Evolutionary conservation across 495 filamentous ascomycete genomes (phyloP), one percentile per base, ranked within the genome.

Genomic region (Penicillium diatomitis): DNA sequence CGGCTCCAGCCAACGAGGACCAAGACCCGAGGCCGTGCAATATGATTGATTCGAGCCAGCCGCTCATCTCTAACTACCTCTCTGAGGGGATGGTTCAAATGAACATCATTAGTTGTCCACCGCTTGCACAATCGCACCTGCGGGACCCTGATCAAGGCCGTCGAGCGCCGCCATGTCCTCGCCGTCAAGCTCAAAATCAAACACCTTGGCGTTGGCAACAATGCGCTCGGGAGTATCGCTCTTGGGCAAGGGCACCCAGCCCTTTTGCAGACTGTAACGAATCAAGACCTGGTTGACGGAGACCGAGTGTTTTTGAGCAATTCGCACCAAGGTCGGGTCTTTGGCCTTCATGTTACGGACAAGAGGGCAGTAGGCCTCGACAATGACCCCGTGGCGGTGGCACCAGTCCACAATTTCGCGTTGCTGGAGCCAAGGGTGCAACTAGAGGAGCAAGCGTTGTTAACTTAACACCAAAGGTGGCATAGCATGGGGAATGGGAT

Each of bases 211-310:
- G 62, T 88, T 89, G 39, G 77, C 71, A 10, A 73, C 61, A 34
- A 90, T 81, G 27, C 85, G 71, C 20, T 80, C 77, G 12, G 73
- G 68, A 49, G 71, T 80, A 35, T 77, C 73, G 40, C 82, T 86
- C 75, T 90, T 90, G 12, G 86, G 86, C 52, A 90, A 66, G 36
- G 83, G 77, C 8, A 89, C 81, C 68, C 81, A 85, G 20, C 74
- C 81, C 56, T 89, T 81, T 67, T 89, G 86, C 50, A 79, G 48
- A 28, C 71, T 68, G 53, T 78, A 80, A 52, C 77, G 64, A 48
- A 80, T 72, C 62, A 80, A 52, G n/a, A 80, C 53, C 55, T 80
- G 77, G 40, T 75, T 70, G 3, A 74, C 73, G 5, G 69, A 65
- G 51, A 69, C 73, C 33, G 60, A 57, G 51, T 79, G 72, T 46